Evolutionary conservation across 768 basidiomycete species (phyloP), one percentile per base, ranked within the genome.

Genomic region (Tricholoma saponaceum): DNA sequence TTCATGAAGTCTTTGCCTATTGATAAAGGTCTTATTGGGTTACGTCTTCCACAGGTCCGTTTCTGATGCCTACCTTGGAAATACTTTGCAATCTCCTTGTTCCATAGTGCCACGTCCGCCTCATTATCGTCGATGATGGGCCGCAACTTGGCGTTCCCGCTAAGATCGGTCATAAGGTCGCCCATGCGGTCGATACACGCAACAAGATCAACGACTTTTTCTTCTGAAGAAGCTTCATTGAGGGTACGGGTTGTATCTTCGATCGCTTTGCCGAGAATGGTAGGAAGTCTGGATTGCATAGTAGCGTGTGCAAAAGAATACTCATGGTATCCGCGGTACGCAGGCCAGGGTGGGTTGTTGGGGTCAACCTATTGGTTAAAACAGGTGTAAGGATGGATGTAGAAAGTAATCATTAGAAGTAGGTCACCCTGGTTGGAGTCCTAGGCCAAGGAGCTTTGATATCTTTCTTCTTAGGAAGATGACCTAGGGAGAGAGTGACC

Each of bases 241-340:
- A 97, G 82, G 25, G 95, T 97, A 64, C 86, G 83, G 54, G 89
- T 89, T 8, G 87, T 79, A 67, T 98, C 95, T 66, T 95, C 94
- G 65, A 97, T 95, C 12, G 91, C 95, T 74, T 97, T 98, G 62
- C 93, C 92, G 50, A 97, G 79, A 61, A 98, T 98, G 39, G 95
- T 96, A 2, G 95, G 95, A 23, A 97, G 83, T 49, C 95, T 87
- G n/a, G 89, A 86, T 59, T 92, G 91, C 95, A 97, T 97, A 3
- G 95, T 96, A 30, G 93, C 95, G 73, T 95, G 84, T 37, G 87
- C 88, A 66, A 92, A 92, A 0, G 87, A 91, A 68, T 86, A 90
- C 65, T 90, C 86, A 69, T 87, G 83, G 68, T 91, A 90, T 4
- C 89, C 88, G 43, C 90, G 85, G 71, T 83, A 91, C 0, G 89